Percentiles rank a stretch among this genome's conserved stretches.
Conservation (phyloP, 23 red algal genomes). For the Gracilaria vermiculophylla region DNA sequence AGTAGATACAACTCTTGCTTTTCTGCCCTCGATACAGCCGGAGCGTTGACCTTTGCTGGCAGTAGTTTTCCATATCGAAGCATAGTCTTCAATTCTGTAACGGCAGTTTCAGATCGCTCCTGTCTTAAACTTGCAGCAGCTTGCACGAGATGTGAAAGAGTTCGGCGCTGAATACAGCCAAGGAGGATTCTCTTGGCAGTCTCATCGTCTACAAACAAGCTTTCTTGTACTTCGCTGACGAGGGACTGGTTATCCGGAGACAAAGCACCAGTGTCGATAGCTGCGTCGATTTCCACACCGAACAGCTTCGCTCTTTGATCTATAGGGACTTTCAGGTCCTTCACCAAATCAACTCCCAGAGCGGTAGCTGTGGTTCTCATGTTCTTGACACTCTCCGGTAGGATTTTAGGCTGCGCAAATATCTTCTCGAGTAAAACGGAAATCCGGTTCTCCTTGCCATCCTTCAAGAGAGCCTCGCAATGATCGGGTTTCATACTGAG, state of each 20-base stretch:
- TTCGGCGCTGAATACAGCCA: slow-evolving; percentile 86
- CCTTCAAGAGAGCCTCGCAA: slow-evolving; percentile 75
- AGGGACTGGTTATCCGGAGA: slow-evolving; percentile 79
- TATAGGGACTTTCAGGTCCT: slow-evolving; percentile 65
- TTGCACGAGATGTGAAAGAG: slow-evolving; percentile 78
- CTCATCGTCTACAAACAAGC: slow-evolving; percentile 67
- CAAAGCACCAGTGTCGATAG: slow-evolving; percentile 91
- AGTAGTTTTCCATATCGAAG: slow-evolving; percentile 91
- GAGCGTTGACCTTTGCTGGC: slow-evolving; percentile 76
- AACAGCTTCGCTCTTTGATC: slow-evolving; percentile 81
- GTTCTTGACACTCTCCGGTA: slow-evolving; percentile 76
- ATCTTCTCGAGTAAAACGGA: slow-evolving; percentile 78
- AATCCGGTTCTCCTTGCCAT: slow-evolving; percentile 81
- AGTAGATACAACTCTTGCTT: slow-evolving; percentile 88
- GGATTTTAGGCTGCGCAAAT: slow-evolving; percentile 68
- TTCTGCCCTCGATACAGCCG: slow-evolving; percentile 72
- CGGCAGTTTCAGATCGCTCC: slow-evolving; percentile 58
- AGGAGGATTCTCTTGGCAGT: slow-evolving; percentile 74
- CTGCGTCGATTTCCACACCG: slow-evolving; percentile 85
- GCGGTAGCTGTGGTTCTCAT: slow-evolving; percentile 67
- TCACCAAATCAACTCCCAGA: slow-evolving; percentile 86
- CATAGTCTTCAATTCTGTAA: slow-evolving; percentile 80
- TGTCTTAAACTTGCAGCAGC: slow-evolving; percentile 87
- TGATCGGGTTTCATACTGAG: slow-evolving; percentile 80
- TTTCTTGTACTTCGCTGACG: slow-evolving; percentile 66